Percentiles rank a stretch among this genome's conserved stretches.
Evolutionary conservation across 2,329 filamentous ascomycete species (phyloP).

Genomic region (Teratosphaeriaceae sp.): DNA sequence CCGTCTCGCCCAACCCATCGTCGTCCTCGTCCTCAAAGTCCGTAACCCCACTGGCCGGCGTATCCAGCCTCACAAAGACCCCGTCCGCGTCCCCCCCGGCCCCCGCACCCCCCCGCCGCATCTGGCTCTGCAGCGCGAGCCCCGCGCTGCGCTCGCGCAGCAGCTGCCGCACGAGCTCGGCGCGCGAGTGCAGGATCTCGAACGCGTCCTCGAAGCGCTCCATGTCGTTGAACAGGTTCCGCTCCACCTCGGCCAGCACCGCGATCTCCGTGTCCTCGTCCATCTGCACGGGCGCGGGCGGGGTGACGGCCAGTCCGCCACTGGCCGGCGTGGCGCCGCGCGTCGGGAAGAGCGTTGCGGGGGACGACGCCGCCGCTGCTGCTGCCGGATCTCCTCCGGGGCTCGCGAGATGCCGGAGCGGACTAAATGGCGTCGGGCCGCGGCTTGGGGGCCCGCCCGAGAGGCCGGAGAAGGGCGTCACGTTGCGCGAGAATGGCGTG

Average conservation of each 20-base stretch:
- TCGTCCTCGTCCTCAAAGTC: slow-evolving; percentile 28
- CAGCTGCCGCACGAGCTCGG: slow-evolving; percentile 70
- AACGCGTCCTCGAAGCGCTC: slow-evolving; percentile 91
- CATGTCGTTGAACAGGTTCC: slow-evolving; percentile 91
- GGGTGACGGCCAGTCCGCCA: slow-evolving; percentile 27
- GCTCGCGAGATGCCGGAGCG: slow-evolving; percentile 20
- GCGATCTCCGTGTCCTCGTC: slow-evolving; percentile 94
- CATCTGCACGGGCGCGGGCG: slow-evolving; percentile 64
- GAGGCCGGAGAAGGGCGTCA: slow-evolving; percentile 53
- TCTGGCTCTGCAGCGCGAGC: slow-evolving; percentile 58
- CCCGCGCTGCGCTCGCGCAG: slow-evolving; percentile 79
- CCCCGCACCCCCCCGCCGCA: slow-evolving; percentile 45
- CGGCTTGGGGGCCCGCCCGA: slow-evolving; percentile 37
- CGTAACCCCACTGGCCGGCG: slow-evolving; percentile 32
- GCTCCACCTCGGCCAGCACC: slow-evolving; percentile 81
- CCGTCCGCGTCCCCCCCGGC: too few species aligned
- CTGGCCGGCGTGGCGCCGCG: slow-evolving; percentile 25
- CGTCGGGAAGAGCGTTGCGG: slow-evolving; percentile 24
- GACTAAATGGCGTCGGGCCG: slow-evolving; percentile 44
- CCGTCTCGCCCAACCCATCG: slow-evolving; percentile 33
- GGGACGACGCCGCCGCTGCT: too few species aligned
- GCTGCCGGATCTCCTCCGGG: slow-evolving; percentile 8
- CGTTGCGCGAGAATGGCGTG: slow-evolving; percentile 38
- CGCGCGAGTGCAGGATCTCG: slow-evolving; percentile 79
- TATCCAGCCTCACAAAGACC: slow-evolving; percentile 37